phyloP scores from a whole-genome alignment of 2,329 filamentous ascomycete genomes.

The Colletotrichum incanum region DNA sequence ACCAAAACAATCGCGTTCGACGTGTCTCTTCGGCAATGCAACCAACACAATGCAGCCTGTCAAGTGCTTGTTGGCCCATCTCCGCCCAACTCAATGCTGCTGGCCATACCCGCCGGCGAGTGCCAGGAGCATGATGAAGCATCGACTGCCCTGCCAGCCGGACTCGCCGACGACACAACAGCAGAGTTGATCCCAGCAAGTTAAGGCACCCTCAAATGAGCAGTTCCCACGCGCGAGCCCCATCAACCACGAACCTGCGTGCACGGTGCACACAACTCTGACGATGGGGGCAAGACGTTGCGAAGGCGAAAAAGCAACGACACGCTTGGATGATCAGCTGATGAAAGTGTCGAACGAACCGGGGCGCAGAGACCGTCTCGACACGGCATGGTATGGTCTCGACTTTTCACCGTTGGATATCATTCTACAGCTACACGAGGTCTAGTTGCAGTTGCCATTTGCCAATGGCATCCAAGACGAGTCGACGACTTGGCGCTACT shows the following conservation, averaged over 20 bases:
- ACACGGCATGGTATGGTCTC: conserved; percentile 15
- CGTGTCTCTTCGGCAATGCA: conserved; percentile 13
- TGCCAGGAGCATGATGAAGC: conserved; percentile 1
- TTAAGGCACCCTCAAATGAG: conserved; percentile 18
- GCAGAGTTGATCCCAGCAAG: conserved; percentile 29
- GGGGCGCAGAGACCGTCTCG: conserved; percentile 23
- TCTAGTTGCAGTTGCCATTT: background rate
- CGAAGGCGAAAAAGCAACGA: conserved; percentile 6
- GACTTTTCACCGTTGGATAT: conserved; percentile 1
- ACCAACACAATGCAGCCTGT: background rate
- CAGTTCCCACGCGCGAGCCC: conserved; percentile 27
- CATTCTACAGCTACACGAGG: background rate
- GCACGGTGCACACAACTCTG: conserved; percentile 9
- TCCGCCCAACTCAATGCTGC: conserved; percentile 33
- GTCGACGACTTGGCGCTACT: background rate
- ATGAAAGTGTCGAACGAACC: conserved; percentile 31
- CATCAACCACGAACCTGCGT: background rate
- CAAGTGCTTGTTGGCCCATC: conserved; percentile 3
- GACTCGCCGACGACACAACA: conserved; percentile 26
- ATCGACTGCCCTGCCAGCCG: conserved; percentile 29
- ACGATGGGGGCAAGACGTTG: conserved; percentile 13
- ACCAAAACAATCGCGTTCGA: conserved; percentile 15
- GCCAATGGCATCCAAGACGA: background rate
- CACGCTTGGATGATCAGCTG: conserved; percentile 30
- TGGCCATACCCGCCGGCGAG: background rate